Base-by-base conservation (phyloP, 176 grass and related monocot species). In the Bolboschoenus planiculmis region DNA sequence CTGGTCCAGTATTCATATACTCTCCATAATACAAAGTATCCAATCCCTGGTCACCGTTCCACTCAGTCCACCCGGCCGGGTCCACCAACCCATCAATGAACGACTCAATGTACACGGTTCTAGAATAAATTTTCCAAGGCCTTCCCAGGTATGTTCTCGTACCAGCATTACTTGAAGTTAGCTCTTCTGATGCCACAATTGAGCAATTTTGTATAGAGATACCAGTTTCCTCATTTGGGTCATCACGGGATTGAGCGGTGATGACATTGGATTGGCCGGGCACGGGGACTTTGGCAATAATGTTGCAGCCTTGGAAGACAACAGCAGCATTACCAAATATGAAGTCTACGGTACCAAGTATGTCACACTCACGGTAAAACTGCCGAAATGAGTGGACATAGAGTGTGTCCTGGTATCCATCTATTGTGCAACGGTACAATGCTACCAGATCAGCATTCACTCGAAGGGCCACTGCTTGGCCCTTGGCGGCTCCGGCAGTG, bases 381-480 rank as follows among this genome's bases (percentile, higher is more conserved):
- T 94, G 94, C 0, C 94, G 88, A 80, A 90, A 87, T 3, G 94
- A 94, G 85, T 97, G 94, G 85, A 90, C 90, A 85, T 97, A 92
- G 23, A 97, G 90, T 10, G 87, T 81, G 85, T 97, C 94, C 86
- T 97, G 94, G 88, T 94, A 83, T 0, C 47, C 88, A 9, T 86
- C 83, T 10, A 97, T 83, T 72, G 65, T 86, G 88, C 94, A 97
- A 0, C 76, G 90, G 85, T 89, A 97, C 5, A 84, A 44, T 4
- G 92, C 94, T 5, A 83, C 58, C 11, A 81, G 81, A 85, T 94
- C 94, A 8, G 92, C 92, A 67, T 61, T 91, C 67, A 94, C 85
- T 4, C 90, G 88, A 56, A 92, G 90, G 72, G 94, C 94, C 85
- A 92, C 94, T 48, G 94, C 94, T 58, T 97, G 94, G 3, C 83